Evolutionary conservation across 2,329 filamentous ascomycete species (phyloP).

Genomic region (Botryotinia convoluta): DNA sequence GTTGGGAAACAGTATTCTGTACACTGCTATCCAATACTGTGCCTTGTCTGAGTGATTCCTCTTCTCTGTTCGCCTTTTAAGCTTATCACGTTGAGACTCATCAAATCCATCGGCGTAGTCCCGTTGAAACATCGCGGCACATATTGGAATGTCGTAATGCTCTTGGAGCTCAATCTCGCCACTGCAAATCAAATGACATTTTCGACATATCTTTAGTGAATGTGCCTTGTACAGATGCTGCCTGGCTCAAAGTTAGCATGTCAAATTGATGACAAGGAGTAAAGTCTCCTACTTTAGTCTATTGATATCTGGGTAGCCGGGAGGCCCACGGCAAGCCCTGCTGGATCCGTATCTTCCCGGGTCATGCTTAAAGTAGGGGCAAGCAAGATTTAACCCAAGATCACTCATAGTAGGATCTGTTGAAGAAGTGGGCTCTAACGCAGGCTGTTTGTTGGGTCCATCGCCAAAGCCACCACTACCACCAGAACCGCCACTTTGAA

Average conservation of each 20-base stretch:
- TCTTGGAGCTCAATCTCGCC: not conserved
- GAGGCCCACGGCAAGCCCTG: not conserved
- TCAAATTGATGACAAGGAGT: not conserved
- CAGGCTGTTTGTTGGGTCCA: not conserved
- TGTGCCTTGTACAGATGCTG: not conserved
- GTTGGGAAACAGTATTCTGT: not conserved
- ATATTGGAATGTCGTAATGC: not conserved
- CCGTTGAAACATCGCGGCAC: not conserved
- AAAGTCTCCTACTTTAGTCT: not conserved
- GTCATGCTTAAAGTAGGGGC: not conserved
- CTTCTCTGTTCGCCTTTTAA: not conserved
- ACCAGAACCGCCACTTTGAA: not conserved
- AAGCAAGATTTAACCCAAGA: not conserved
- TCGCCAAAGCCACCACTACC: not conserved
- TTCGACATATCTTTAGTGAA: not conserved
- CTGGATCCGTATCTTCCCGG: not conserved
- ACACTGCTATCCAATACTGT: not conserved
- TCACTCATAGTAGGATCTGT: not conserved
- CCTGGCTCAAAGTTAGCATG: not conserved
- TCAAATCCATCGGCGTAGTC: not conserved
- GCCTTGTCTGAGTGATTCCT: not conserved
- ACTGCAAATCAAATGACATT: not conserved
- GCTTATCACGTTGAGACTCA: not conserved
- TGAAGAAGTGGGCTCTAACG: not conserved
- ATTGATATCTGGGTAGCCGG: not conserved